Percentiles rank a stretch among this genome's conserved stretches.
Conservation (phyloP, 176 grass and related monocot genomes). For the Zea luxurians region DNA sequence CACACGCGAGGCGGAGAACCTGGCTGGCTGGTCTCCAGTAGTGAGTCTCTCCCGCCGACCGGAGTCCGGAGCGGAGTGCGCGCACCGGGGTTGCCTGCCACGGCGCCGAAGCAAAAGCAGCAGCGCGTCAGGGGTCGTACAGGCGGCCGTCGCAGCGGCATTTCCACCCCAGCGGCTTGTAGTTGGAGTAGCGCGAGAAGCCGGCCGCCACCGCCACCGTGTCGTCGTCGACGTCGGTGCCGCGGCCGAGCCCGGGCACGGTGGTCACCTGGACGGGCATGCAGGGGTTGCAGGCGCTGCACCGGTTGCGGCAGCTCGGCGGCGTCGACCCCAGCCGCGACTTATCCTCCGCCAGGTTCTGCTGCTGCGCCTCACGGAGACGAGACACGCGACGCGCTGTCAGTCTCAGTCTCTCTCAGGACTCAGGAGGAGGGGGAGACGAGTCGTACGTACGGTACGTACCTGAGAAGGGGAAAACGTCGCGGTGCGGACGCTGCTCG, state of each 20-base stretch:
- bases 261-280: slow-evolving; percentile 78
- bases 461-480: slow-evolving; percentile 52
- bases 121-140: slow-evolving; percentile 59
- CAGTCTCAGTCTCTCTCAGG: background rate
- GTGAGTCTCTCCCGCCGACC: background rate
- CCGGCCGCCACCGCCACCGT: slow-evolving; percentile 15
- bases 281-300: slow-evolving; percentile 90
- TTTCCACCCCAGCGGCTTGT: slow-evolving; percentile 97
- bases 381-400: background rate
- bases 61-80: background rate
- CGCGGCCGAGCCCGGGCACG: slow-evolving; percentile 24
- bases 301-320: slow-evolving; percentile 86
- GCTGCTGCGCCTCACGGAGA: slow-evolving; percentile 22
- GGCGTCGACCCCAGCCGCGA: slow-evolving; percentile 83
- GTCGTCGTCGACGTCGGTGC: background rate
- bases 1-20: background rate
- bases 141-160: slow-evolving; percentile 74
- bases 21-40: background rate
- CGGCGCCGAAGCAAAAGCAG: background rate
- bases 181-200: slow-evolving; percentile 73
- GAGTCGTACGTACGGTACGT: background rate
- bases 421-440: no score
- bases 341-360: slow-evolving; percentile 75
- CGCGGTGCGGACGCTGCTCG: slow-evolving; percentile 37
- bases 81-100: background rate